A percentile compares a stretch with the other conserved stretches of the same genome.
These are phyloP conservation scores for Oxyria digyna DNA, from an alignment of 148 eudicot species.

Conservation along the genomic window DNA sequence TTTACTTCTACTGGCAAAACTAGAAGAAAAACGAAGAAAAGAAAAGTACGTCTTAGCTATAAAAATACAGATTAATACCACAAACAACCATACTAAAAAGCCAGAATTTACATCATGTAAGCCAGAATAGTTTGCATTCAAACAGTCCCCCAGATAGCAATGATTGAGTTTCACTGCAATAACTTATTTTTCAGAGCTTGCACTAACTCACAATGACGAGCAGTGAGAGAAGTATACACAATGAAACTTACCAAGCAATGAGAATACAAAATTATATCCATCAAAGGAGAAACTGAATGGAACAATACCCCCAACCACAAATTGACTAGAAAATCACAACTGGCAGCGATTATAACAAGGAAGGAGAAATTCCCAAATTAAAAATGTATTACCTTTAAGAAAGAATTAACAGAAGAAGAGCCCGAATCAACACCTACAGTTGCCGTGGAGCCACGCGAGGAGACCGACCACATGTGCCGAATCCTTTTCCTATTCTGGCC, in stretches of 20 bases:
- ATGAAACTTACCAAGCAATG: too few relatives aligned
- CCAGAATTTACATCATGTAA: not conserved
- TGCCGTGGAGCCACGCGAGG: slow-evolving; percentile 14
- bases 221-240: not conserved
- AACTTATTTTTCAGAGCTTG: not conserved
- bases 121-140: too few relatives aligned
- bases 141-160: too few relatives aligned
- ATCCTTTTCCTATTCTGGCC: slow-evolving; percentile 10
- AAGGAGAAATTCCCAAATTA: not conserved
- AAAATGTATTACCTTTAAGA: slow-evolving; percentile 10
- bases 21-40: too few relatives aligned
- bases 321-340: not conserved
- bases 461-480: slow-evolving; percentile 17
- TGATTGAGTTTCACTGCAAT: not conserved
- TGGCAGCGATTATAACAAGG: not conserved
- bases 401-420: slow-evolving; percentile 9
- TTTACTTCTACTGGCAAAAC: too few relatives aligned
- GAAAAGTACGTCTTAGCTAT: not conserved
- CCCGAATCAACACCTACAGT: slow-evolving; percentile 9
- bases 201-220: not conserved
- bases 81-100: not conserved
- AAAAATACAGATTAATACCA: not conserved
- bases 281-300: not conserved
- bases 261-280: not conserved
- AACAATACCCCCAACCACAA: not conserved